These are phyloP conservation scores for Helichrysum umbraculigerum DNA, from an alignment of 129 eudicot genomes.

Conservation along the genomic window DNA sequence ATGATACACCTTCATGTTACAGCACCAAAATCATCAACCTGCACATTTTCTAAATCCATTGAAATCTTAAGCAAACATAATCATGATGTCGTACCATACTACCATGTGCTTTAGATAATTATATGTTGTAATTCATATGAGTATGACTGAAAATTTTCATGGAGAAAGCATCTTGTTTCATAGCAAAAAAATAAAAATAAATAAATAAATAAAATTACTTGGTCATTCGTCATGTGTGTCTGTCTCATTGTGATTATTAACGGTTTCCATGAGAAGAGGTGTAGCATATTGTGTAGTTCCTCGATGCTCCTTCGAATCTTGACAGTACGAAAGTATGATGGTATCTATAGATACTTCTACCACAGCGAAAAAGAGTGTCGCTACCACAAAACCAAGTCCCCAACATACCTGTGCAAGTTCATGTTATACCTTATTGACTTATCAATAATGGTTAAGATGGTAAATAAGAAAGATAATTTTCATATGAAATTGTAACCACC, in stretches of 20 bases:
- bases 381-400: conserved; percentile 82
- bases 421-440: not conserved
- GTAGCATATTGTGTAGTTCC: conserved; percentile 90
- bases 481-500: not conserved
- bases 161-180: not conserved
- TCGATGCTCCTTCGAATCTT: conserved; percentile 85
- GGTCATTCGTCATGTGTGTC: conserved; percentile 67
- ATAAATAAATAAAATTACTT: not conserved
- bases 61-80: not conserved
- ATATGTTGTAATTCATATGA: conserved; percentile 3
- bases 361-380: conserved; percentile 84
- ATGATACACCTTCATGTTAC: conserved; percentile 1
- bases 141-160: not conserved
- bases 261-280: conserved; percentile 75
- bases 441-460: not conserved
- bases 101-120: conserved; percentile 12
- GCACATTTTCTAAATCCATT: not conserved
- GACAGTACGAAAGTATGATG: conserved; percentile 89
- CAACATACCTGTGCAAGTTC: conserved; percentile 68
- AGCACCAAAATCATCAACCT: conserved; percentile 10
- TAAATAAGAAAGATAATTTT: not conserved
- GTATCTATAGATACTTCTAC: conserved; percentile 92
- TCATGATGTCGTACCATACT: not conserved
- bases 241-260: conserved; percentile 61
- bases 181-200: not conserved